Evolutionary conservation across 208 protist genomes (phyloP).

Genomic region (Vickermania ingenoplastis): DNA sequence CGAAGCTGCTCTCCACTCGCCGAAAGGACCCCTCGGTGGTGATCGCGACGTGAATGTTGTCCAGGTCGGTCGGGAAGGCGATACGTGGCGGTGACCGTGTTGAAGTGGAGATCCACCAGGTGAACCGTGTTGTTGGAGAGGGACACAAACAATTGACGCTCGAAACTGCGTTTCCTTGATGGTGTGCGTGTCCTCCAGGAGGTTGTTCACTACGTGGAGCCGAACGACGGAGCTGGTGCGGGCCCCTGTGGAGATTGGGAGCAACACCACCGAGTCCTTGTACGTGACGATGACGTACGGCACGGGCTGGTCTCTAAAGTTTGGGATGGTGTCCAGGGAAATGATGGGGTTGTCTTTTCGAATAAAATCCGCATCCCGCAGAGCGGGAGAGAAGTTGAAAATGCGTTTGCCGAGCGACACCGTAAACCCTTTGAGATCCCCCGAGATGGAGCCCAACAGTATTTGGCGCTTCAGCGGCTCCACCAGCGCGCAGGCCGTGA

Average conservation of each 20-base stretch:
- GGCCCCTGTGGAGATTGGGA: conserved; percentile 14
- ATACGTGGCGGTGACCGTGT: conserved; percentile 11
- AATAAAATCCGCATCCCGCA: conserved; percentile 9
- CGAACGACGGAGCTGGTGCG: conserved; percentile 9
- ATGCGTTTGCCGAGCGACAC: conserved; percentile 21
- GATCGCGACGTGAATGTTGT: conserved; percentile 8
- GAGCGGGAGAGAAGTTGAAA: conserved; percentile 15
- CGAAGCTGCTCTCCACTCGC: not conserved
- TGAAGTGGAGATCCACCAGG: conserved; percentile 14
- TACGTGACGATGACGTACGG: conserved; percentile 29
- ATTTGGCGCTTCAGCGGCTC: conserved; percentile 30
- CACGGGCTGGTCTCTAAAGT: conserved; percentile 18
- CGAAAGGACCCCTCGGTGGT: not conserved
- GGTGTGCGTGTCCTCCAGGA: conserved; percentile 11
- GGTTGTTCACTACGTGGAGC: conserved; percentile 10
- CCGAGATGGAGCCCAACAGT: conserved; percentile 26
- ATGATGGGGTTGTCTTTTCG: conserved; percentile 14
- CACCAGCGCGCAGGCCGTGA: conserved; percentile 28
- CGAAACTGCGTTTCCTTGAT: conserved; percentile 5
- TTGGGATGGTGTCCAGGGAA: conserved; percentile 21
- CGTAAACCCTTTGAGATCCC: conserved; percentile 37
- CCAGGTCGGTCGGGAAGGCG: conserved; percentile 11
- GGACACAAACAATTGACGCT: conserved; percentile 13
- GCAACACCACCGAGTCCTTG: conserved; percentile 11
- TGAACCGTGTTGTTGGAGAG: conserved; percentile 14